Conservation (phyloP, 2,329 filamentous ascomycete species). For the Claviceps citrina region DNA sequence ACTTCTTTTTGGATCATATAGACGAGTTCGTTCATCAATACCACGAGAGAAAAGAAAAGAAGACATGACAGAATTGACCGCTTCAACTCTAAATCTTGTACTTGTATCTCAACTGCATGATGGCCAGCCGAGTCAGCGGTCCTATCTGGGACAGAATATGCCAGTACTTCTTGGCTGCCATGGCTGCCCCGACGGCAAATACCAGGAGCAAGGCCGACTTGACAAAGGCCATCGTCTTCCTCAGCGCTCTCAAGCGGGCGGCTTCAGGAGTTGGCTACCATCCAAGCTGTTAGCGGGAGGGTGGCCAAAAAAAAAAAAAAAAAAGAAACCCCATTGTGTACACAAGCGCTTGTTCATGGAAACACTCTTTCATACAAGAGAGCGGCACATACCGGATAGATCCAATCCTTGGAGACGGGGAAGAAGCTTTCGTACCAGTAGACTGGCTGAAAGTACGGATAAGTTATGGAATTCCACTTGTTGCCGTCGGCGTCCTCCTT, state of each 20-base stretch:
- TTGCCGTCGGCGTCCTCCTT: conserved; percentile 11
- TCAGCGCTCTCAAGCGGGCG: neutral
- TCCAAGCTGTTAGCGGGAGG: neutral
- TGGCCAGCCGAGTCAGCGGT: conserved; percentile 1
- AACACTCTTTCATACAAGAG: too few relatives aligned
- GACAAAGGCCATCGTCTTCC: neutral
- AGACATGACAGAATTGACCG: neutral
- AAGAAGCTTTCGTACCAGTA: conserved; percentile 24
- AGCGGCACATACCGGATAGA: conserved; percentile 16
- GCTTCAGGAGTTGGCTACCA: conserved; percentile 3
- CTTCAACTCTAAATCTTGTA: conserved; percentile 1
- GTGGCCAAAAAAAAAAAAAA: neutral
- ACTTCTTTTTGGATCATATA: too few relatives aligned
- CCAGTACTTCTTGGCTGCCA: conserved; percentile 2
- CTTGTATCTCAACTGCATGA: conserved; percentile 1
- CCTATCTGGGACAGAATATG: conserved; percentile 2
- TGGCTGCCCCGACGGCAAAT: neutral
- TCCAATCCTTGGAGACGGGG: conserved; percentile 18
- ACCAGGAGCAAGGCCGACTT: neutral
- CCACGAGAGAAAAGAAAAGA: too few relatives aligned
- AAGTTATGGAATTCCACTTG: conserved; percentile 21
- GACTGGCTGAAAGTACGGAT: conserved; percentile 20
- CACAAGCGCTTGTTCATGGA: too few relatives aligned
- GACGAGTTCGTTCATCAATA: too few relatives aligned
- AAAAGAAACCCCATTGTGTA: too few relatives aligned